Evolutionary conservation across 2,329 filamentous ascomycete genomes (phyloP), one percentile per base, ranked within the genome.

Genomic region (Ophiosphaerella korrae): DNA sequence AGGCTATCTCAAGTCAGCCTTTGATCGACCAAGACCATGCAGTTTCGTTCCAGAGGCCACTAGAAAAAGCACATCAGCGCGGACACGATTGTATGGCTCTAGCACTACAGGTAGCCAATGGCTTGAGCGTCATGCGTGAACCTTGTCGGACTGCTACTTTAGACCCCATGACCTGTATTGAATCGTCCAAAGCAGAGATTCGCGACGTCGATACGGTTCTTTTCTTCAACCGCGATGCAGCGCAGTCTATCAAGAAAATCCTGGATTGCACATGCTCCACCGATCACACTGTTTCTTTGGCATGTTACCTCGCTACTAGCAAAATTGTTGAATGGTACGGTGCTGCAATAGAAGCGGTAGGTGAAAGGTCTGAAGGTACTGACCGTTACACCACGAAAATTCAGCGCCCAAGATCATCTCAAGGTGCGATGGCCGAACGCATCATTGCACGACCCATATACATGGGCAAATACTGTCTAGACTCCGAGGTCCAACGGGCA

Each of bases 301-400:
- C 41, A 8, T 43, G 41, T 29, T 43, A 43, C 18, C 41, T 43
- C 6, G 41, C 41, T 21, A 29, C 41, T 5, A 43, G 18, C 29
- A 43, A 43, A 16, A 43, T 43, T 34, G 41, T 43, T 21, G 41
- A 43, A 11, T 43, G 41, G 41, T 43, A 43, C n/a, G 41, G 41
- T 2, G 41, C 41, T 16, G 41, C 41, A n/a, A 43, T 43, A 18
- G 41, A 35, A 43, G 32, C 32, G 1, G 41, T 43, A n/a, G 41
- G 32, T 13, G 41, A 43, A 18, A n/a, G 41, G 13, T n/a, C 41
- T 11, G 41, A 43, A 43, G 11, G 26, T 13, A 12, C 14, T 14
- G 32, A 33, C 18, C 8, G 12, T 16, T 41, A 16, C 39, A n/a
- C 14, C 26, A 16, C 39, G 9, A 33, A 34, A 12, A 18, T 14